Evolutionary conservation across 495 filamentous ascomycete species (phyloP).

Genomic region (Aspergillus indologenus): DNA sequence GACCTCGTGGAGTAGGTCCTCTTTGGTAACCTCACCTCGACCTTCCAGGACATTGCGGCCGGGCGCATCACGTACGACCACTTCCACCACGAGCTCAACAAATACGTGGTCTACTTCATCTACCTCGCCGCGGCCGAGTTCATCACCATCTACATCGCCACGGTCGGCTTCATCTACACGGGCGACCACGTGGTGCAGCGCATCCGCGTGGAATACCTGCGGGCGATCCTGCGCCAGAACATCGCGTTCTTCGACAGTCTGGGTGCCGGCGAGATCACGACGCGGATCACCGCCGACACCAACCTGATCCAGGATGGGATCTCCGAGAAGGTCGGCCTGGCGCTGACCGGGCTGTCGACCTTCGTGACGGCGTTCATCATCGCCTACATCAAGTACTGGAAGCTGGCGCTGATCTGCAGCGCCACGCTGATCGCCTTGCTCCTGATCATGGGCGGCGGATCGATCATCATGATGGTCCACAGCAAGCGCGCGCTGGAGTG

Average conservation of each 20-base stretch:
- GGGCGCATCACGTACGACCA: constrained; percentile 42
- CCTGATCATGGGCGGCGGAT: constrained; percentile 67
- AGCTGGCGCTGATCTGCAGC: constrained; percentile 74
- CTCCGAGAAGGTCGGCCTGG: constrained; percentile 81
- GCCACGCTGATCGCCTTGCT: constrained; percentile 71
- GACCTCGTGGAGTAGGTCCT: constrained; percentile 40
- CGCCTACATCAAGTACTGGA: constrained; percentile 81
- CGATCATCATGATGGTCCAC: constrained; percentile 69
- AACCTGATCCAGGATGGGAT: constrained; percentile 85
- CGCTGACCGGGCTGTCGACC: constrained; percentile 67
- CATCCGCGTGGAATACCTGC: constrained; percentile 78
- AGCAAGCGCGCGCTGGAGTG: constrained; percentile 70
- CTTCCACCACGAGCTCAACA: constrained; percentile 59
- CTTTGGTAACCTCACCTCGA: constrained; percentile 72
- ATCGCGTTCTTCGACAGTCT: constrained; percentile 91
- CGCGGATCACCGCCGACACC: constrained; percentile 85
- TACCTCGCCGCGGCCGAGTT: constrained; percentile 87
- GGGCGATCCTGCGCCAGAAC: constrained; percentile 82
- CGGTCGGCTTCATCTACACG: constrained; percentile 87
- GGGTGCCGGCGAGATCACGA: constrained; percentile 88
- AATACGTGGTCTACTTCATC: constrained; percentile 79
- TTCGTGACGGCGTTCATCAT: constrained; percentile 89
- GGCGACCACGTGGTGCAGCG: constrained; percentile 83
- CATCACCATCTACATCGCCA: constrained; percentile 71
- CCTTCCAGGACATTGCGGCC: constrained; percentile 63